Conservation (phyloP, 1,284 basidiomycete species). For the Phlebopus sp. region DNA sequence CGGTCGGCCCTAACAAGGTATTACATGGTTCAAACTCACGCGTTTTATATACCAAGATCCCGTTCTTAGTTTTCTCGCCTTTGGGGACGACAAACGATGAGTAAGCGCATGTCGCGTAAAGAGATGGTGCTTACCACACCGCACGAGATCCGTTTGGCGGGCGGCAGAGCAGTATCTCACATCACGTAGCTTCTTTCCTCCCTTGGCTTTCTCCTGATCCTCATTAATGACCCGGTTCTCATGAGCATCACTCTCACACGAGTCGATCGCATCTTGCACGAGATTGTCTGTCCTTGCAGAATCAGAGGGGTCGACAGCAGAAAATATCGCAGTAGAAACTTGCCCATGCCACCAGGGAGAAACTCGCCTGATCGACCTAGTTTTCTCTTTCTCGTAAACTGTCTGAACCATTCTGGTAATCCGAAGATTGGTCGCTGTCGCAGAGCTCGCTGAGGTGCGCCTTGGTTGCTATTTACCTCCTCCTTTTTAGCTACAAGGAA, state of each 20-base stretch:
- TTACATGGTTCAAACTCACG: background rate
- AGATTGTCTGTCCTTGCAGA: background rate
- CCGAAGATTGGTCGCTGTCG: background rate
- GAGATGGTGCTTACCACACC: conserved; percentile 2
- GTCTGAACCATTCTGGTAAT: background rate
- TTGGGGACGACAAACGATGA: background rate
- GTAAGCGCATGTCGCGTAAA: background rate
- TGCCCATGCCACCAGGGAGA: background rate
- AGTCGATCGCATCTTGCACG: background rate
- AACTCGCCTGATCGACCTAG: background rate
- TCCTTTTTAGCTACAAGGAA: background rate
- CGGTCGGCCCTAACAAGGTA: no score
- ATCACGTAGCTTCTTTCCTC: conserved; percentile 10
- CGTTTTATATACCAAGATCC: conserved; percentile 4
- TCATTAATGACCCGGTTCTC: background rate
- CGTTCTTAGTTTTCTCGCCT: background rate
- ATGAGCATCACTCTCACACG: conserved; percentile 4
- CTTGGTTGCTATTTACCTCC: background rate
- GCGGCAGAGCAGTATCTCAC: conserved; percentile 9
- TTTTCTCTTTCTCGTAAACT: background rate
- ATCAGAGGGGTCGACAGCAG: background rate
- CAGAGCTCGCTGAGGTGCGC: no score
- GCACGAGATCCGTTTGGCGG: background rate
- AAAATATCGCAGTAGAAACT: background rate
- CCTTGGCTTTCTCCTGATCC: background rate